Evolutionary conservation across 23 red algal species (phyloP).

Genomic region (Gracilariopsis chorda): DNA sequence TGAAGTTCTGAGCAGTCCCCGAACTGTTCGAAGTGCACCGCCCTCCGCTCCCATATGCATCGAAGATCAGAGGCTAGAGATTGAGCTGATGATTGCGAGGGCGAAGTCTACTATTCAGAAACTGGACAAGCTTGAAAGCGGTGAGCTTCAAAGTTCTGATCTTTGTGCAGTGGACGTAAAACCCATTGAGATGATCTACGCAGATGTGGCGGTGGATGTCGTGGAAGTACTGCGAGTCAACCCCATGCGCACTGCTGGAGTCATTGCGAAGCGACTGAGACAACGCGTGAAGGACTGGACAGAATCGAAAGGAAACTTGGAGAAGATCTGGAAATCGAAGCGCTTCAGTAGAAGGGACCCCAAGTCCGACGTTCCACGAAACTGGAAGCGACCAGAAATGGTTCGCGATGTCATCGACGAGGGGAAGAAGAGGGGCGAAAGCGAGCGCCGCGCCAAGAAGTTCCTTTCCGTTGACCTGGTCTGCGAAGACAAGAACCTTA

Average conservation of each 20-base stretch:
- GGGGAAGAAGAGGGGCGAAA: not conserved
- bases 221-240: constrained; percentile 46
- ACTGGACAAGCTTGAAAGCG: not conserved
- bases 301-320: constrained; percentile 24
- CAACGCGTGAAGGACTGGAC: constrained; percentile 11
- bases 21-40: not conserved
- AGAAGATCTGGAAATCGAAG: constrained; percentile 52
- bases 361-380: not conserved
- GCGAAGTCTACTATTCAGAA: not conserved
- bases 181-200: constrained; percentile 48
- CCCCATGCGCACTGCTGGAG: not conserved
- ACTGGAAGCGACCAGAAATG: constrained; percentile 37
- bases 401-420: not conserved
- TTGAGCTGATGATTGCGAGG: constrained; percentile 22
- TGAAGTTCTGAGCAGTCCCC: not conserved
- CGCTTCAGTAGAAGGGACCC: constrained; percentile 4
- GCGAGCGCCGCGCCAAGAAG: not conserved
- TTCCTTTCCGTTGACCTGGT: constrained; percentile 19
- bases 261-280: constrained; percentile 46
- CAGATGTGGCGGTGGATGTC: constrained; percentile 17
- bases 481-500: constrained; percentile 15
- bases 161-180: constrained; percentile 38
- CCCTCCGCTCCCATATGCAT: not conserved
- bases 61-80: constrained; percentile 32
- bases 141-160: not conserved